These are phyloP conservation scores for Sclerotinia spermophila DNA, from an alignment of 2,329 filamentous ascomycete species.

Conservation along the genomic window DNA sequence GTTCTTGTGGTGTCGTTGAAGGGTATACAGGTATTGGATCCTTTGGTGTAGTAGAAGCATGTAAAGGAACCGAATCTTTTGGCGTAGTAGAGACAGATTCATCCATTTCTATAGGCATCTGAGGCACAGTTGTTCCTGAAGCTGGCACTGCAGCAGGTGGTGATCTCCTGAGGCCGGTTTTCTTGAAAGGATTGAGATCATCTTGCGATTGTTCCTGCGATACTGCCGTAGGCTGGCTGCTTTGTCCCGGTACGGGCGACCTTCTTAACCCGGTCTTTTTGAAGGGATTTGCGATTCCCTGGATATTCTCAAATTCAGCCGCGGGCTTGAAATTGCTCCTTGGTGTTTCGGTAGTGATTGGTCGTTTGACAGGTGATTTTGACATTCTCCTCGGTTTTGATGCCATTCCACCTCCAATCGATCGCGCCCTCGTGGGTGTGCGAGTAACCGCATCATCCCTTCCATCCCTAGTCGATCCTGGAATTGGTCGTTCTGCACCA, in stretches of 20 bases:
- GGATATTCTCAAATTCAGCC: slow-evolving; percentile 13
- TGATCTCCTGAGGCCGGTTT: slow-evolving; percentile 24
- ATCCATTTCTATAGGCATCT: background rate
- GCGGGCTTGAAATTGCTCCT: slow-evolving; percentile 17
- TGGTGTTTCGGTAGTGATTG: slow-evolving; percentile 14
- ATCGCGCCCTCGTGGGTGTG: slow-evolving; percentile 19
- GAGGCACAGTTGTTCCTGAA: background rate
- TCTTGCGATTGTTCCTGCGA: slow-evolving; percentile 15
- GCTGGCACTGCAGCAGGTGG: slow-evolving; percentile 12
- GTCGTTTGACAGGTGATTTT: slow-evolving; percentile 29
- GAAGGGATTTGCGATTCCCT: slow-evolving; percentile 30
- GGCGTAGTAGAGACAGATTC: slow-evolving; percentile 18
- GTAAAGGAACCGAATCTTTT: slow-evolving; percentile 20
- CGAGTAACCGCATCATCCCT: slow-evolving; percentile 18
- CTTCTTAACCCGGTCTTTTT: slow-evolving; percentile 32
- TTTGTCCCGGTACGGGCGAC: slow-evolving; percentile 24
- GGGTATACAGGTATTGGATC: slow-evolving; percentile 19
- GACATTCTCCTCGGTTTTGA: slow-evolving; percentile 34
- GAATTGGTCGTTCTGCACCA: slow-evolving; percentile 23
- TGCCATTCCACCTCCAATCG: slow-evolving; percentile 27
- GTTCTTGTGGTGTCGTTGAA: slow-evolving; percentile 5
- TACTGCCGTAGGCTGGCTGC: slow-evolving; percentile 1
- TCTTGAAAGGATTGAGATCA: slow-evolving; percentile 22
- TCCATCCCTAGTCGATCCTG: background rate
- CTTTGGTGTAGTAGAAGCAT: slow-evolving; percentile 19